Base-by-base conservation (phyloP, 345 rosid genomes). In the Eucalyptus coolabah region DNA sequence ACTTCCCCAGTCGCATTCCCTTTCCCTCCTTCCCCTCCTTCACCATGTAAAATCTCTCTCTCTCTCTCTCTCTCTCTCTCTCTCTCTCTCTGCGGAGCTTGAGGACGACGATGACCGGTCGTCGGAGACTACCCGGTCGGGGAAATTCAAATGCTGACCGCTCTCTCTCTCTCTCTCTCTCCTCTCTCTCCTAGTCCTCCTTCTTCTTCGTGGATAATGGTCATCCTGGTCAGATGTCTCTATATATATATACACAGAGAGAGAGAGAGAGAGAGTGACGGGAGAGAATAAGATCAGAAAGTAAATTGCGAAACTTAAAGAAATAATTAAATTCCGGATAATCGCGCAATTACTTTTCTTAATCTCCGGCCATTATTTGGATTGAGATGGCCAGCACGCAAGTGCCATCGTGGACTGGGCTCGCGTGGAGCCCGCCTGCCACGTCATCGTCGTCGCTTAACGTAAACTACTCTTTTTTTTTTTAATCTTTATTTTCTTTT, bases 1-100 rank as follows among this genome's bases (percentile, higher is more conserved):
- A 98, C 92, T 97, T 97, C 28, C 98, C 98, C 77, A 98, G 91
- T 89, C 93, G 97, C 96, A 95, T 95, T 93, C 96, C 96, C 93
- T 91, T 92, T 44, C 81, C 82, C 88, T 91, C 37, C 80, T 90
- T 56, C 86, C 89, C 88, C 54, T 87, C 44, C 87, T 47, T 37
- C 88, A 87, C 82, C 88, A 87, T 89, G 40, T 82, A 77, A 60
- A 19, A 65, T 21, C 67, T 50, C 45, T 47, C 59, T 67, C 86
- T 56, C 77, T 21, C 87, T 60, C 54, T 34, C 37, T 10, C 28
- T 11, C 85, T 87, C 90, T 50, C 6, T 49, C 50, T 50, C 51
- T 50, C 72, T 50, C 72, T 32, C 28, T 21, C 83, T 21, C 2
- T 72, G 16, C 45, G 2, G 45, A 34, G 7, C 82, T 19, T 12